These are phyloP conservation scores for Glebionis coronaria DNA, from an alignment of 129 eudicot genomes.

Conservation along the genomic window DNA sequence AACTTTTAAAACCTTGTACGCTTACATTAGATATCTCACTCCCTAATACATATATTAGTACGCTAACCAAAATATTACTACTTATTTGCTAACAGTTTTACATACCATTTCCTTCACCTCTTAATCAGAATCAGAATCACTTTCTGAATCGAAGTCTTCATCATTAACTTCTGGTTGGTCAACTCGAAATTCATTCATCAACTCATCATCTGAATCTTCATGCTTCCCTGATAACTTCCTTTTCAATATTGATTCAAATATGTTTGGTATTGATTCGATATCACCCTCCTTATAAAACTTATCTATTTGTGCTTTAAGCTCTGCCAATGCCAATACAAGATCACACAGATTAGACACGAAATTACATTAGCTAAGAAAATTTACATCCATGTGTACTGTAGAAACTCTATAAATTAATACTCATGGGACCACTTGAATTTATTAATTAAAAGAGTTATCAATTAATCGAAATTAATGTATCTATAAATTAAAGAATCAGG, in stretches of 20 bases:
- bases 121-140: constrained; percentile 21
- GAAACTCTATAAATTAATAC: too few species aligned
- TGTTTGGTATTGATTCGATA: constrained; percentile 50
- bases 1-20: not conserved
- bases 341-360: constrained; percentile 1
- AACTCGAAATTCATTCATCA: constrained; percentile 42
- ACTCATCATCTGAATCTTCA: constrained; percentile 64
- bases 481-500: not conserved
- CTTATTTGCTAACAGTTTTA: not conserved
- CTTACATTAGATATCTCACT: not conserved
- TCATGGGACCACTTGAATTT: too few species aligned
- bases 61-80: constrained; percentile 1
- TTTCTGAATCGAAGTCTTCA: constrained; percentile 30
- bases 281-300: constrained; percentile 48
- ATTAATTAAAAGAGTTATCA: too few species aligned
- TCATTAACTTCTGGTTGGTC: constrained; percentile 30
- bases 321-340: constrained; percentile 43
- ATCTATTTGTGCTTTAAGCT: constrained; percentile 50
- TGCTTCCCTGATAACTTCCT: constrained; percentile 59
- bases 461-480: too few species aligned
- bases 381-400: not conserved
- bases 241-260: constrained; percentile 51
- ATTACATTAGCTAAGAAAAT: not conserved
- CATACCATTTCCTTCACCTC: constrained; percentile 3
- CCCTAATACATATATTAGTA: not conserved